A percentile compares a stretch with the other conserved stretches of the same genome.
These are phyloP conservation scores for Cicer bijugum DNA, from an alignment of 306 rosid genomes.

Conservation along the genomic window DNA sequence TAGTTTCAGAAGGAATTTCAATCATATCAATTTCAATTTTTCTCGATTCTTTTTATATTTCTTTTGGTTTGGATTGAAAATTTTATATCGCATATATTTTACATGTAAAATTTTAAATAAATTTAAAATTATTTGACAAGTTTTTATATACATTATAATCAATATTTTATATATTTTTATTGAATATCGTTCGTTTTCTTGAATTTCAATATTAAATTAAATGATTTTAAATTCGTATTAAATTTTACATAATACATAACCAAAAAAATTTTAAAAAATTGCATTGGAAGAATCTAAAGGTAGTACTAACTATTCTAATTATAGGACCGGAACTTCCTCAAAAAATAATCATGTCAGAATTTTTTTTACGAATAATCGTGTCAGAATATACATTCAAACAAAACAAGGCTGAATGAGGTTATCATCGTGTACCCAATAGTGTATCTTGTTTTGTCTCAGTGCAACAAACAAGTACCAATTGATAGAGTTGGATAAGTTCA, in stretches of 20 bases:
- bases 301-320: background rate
- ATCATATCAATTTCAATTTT: background rate
- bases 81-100: too few species aligned
- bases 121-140: too few species aligned
- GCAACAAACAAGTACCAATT: background rate
- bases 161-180: too few species aligned
- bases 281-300: too few species aligned
- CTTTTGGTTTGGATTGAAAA: too few species aligned
- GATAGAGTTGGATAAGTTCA: background rate
- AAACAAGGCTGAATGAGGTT: background rate
- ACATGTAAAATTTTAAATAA: too few species aligned
- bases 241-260: too few species aligned
- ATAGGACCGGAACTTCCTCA: background rate
- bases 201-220: too few species aligned
- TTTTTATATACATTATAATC: too few species aligned
- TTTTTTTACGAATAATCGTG: background rate
- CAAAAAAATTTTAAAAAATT: too few species aligned
- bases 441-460: constrained; percentile 24
- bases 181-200: too few species aligned
- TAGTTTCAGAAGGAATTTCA: background rate
- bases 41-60: background rate
- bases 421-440: background rate
- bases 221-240: too few species aligned
- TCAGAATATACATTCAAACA: background rate
- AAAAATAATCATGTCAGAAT: background rate